Evolutionary conservation across 441 rosid genomes (phyloP), one percentile per base, ranked within the genome.

Genomic region (Euphorbia celastroides): DNA sequence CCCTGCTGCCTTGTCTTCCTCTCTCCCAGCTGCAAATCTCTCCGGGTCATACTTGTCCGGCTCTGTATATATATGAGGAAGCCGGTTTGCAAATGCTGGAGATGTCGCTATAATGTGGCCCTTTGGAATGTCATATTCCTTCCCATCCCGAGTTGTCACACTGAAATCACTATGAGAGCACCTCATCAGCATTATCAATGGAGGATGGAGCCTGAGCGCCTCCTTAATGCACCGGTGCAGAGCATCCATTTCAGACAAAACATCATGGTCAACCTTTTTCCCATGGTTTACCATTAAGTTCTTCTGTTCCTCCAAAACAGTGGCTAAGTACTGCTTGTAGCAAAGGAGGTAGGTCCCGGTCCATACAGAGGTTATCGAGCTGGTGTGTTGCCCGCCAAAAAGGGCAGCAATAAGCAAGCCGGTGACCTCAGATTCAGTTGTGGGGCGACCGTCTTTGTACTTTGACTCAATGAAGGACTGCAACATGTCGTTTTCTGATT

Each of bases 351-450:
- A 92, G 72, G 98, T 93, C 32, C 99, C 98, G 0, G 97, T 90
- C 99, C 99, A 95, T 0, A 88, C 84, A 66, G 98, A 95, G 68
- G 99, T 92, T 78, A 95, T 95, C 56, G 99, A 95, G 76, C 99
- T 95, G n/a, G 99, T 95, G 77, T 95, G 99, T 83, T 95, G 99
- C 60, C 98, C 98, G 20, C 96, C 98, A 77, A 95, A 95, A 38
- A 95, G 87, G 68, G 98, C 97, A 54, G 99, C 99, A 60, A 95
- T 95, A 62, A 95, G 98, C 81, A 95, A 78, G 48, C 99, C 98
- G 0, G 99, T 90, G 66, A 92, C 79, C 83, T 95, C 99, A 19
- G 85, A n/a, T 30, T 95, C 94, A 0, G 93, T 88, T 26, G 99
- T 95, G 22, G 83, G 84, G 50, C 96, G 90, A 26, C 99, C 99